These are phyloP conservation scores for Antitrichia curtipendula DNA, from an alignment of 225 moss, liverwort and hornwort genomes.

Conservation along the genomic window DNA sequence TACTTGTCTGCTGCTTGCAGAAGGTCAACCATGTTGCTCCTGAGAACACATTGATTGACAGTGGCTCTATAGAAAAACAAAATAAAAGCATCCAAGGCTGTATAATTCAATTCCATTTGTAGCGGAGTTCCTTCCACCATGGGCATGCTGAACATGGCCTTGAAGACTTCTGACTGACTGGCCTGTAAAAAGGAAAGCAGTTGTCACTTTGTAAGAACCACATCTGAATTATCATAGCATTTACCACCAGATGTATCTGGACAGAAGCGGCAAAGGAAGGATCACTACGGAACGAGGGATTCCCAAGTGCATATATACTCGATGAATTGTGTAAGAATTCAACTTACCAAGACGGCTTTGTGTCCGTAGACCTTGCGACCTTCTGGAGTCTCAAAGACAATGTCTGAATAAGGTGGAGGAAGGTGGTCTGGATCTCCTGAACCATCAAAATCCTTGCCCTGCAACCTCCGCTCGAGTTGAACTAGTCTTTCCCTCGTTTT, in stretches of 20 bases:
- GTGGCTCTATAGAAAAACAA: slow-evolving; percentile 48
- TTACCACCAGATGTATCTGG: background rate
- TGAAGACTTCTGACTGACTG: slow-evolving; percentile 50
- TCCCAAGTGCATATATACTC: background rate
- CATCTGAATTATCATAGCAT: background rate
- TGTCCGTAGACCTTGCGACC: slow-evolving; percentile 57
- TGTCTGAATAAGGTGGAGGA: slow-evolving; percentile 46
- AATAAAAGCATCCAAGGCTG: slow-evolving; percentile 44
- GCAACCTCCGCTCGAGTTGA: slow-evolving; percentile 44
- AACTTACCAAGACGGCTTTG: slow-evolving; percentile 48
- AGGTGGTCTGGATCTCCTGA: slow-evolving; percentile 28
- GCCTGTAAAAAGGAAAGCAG: slow-evolving; percentile 23
- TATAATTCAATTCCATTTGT: slow-evolving; percentile 34
- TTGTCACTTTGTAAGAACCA: background rate
- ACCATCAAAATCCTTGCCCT: slow-evolving; percentile 38
- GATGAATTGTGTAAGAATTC: background rate
- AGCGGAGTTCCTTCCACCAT: slow-evolving; percentile 26
- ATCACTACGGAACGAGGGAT: background rate
- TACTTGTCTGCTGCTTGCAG: slow-evolving; percentile 61
- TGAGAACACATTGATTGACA: slow-evolving; percentile 29
- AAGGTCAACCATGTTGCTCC: slow-evolving; percentile 47
- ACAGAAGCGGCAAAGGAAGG: background rate
- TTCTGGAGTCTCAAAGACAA: slow-evolving; percentile 39
- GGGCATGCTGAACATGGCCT: slow-evolving; percentile 44
- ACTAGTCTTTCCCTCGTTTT: slow-evolving; percentile 48